phyloP scores from a whole-genome alignment of 371 early-diverging fungal species.

The Zancudomyces culisetae region DNA sequence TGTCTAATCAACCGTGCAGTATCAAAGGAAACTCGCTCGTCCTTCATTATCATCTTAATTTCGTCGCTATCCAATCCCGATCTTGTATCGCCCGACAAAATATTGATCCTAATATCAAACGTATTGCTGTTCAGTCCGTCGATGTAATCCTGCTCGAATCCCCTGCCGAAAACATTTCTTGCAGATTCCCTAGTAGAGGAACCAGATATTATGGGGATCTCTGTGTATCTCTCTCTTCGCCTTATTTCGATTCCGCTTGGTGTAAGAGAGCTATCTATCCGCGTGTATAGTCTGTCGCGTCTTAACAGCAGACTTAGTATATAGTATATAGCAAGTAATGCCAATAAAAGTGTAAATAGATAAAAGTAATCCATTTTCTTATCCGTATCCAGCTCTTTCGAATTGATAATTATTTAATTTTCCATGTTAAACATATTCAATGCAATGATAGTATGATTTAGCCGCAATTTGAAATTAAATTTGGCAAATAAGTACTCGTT shows the following conservation, averaged over 20 bases:
- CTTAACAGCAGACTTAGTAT: not conserved
- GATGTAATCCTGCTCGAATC: constrained; percentile 24
- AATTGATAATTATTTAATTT: too few species aligned
- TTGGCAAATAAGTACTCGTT: too few species aligned
- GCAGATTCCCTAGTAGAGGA: too few species aligned
- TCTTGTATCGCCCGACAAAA: constrained; percentile 40
- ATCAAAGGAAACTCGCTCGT: constrained; percentile 51
- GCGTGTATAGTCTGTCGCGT: not conserved
- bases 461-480: too few species aligned
- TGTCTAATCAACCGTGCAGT: constrained; percentile 60
- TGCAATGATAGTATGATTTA: too few species aligned
- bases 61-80: constrained; percentile 57
- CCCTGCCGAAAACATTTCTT: too few species aligned
- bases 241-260: not conserved
- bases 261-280: too few species aligned
- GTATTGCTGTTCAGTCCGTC: constrained; percentile 49
- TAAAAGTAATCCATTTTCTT: not conserved
- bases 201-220: too few species aligned
- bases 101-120: constrained; percentile 48
- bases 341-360: not conserved
- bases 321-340: not conserved
- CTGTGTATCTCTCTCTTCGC: not conserved
- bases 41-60: constrained; percentile 50
- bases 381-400: too few species aligned
- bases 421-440: too few species aligned